A percentile compares a stretch with the other conserved stretches of the same genome.
Evolutionary conservation across 768 basidiomycete genomes (phyloP).

Genomic region (Boletus sp.): DNA sequence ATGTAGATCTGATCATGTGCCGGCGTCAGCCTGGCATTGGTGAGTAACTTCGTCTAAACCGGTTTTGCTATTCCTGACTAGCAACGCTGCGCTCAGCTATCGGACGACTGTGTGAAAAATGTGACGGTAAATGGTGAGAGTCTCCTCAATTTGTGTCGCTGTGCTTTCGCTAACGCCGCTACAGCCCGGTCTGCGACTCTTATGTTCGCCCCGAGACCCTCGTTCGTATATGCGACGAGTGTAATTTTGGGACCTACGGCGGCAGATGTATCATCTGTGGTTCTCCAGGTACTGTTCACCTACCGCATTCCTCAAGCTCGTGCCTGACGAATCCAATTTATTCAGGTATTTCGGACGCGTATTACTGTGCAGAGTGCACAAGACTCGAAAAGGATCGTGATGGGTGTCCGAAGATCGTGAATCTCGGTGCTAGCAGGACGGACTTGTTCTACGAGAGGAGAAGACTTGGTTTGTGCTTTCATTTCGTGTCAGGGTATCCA

Average conservation of each 20-base stretch:
- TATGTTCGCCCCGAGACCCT: conserved; percentile 98
- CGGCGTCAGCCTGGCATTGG: conserved; percentile 96
- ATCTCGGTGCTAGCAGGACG: conserved; percentile 90
- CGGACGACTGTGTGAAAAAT: conserved; percentile 97
- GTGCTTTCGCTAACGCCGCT: neutral
- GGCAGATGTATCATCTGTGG: conserved; percentile 98
- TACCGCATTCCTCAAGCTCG: neutral
- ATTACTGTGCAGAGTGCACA: conserved; percentile 98
- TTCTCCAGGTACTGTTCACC: conserved; percentile 67
- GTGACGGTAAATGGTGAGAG: conserved; percentile 96
- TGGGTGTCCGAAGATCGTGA: conserved; percentile 98
- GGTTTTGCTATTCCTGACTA: conserved; percentile 6
- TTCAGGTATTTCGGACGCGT: conserved; percentile 95
- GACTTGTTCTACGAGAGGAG: conserved; percentile 91
- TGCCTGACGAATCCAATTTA: neutral
- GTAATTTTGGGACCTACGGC: conserved; percentile 98
- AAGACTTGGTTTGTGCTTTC: conserved; percentile 58
- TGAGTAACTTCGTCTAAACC: conserved; percentile 34
- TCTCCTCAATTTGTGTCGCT: neutral
- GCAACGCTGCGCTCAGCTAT: conserved; percentile 58
- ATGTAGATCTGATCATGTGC: conserved; percentile 94
- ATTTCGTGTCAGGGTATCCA: neutral
- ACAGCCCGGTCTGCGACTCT: conserved; percentile 96
- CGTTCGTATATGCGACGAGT: conserved; percentile 98
- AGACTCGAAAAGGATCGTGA: conserved; percentile 95